Percentiles rank a stretch among this genome's conserved stretches.
These are phyloP conservation scores for Backusella liffmaniae DNA, from an alignment of 192 early-diverging fungal species.

Conservation along the genomic window DNA sequence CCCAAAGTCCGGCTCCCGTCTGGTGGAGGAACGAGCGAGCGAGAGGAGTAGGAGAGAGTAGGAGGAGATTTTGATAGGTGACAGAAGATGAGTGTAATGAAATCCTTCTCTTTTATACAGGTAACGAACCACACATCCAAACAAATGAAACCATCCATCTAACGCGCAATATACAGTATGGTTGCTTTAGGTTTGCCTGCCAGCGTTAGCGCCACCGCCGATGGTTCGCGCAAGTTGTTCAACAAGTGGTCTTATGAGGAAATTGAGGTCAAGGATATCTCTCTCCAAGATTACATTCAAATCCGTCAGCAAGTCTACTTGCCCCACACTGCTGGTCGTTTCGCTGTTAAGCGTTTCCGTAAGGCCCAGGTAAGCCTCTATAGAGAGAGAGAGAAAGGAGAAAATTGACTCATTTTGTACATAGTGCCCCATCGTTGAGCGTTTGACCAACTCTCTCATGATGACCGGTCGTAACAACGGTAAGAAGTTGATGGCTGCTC, in stretches of 20 bases:
- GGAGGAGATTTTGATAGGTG: too few relatives aligned
- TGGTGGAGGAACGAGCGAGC: too few relatives aligned
- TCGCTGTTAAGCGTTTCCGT: slow-evolving; percentile 94
- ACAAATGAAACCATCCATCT: too few relatives aligned
- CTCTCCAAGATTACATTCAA: slow-evolving; percentile 89
- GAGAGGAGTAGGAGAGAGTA: too few relatives aligned
- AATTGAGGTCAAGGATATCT: slow-evolving; percentile 87
- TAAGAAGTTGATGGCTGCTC: slow-evolving; percentile 98
- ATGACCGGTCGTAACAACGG: slow-evolving; percentile 99
- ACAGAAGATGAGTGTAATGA: too few relatives aligned
- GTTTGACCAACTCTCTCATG: slow-evolving; percentile 98
- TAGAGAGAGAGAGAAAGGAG: background rate
- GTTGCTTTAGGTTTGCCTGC: slow-evolving; percentile 54
- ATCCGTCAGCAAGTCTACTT: slow-evolving; percentile 88
- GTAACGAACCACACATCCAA: too few relatives aligned
- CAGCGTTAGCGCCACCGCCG: slow-evolving; percentile 50
- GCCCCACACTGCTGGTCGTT: slow-evolving; percentile 98
- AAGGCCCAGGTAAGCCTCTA: slow-evolving; percentile 77
- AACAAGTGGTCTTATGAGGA: slow-evolving; percentile 91
- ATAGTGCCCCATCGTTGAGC: slow-evolving; percentile 96
- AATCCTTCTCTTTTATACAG: too few relatives aligned
- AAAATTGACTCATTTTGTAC: background rate
- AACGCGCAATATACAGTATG: slow-evolving; percentile 22
- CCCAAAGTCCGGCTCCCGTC: too few relatives aligned
- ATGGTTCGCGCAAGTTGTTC: slow-evolving; percentile 64